phyloP scores from a whole-genome alignment of 805 yeast species.

The Saccharomycopsis sp. region DNA sequence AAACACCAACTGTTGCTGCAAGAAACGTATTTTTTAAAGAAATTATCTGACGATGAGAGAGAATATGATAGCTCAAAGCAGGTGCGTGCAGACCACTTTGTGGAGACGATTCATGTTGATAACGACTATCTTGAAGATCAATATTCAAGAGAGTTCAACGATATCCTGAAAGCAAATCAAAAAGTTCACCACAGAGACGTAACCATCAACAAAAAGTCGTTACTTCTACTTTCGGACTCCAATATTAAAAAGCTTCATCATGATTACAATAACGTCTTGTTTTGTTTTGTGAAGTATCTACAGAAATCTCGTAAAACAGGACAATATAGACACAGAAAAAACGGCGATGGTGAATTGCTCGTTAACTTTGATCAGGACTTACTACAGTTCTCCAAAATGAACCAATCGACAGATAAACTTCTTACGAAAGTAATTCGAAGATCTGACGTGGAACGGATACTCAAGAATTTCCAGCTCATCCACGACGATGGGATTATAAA shows the following conservation, averaged over 20 bases:
- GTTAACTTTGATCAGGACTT: constrained; percentile 12
- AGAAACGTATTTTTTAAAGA: too few relatives aligned
- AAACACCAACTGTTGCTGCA: background rate
- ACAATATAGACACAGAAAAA: background rate
- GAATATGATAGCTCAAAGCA: background rate
- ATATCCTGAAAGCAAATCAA: background rate
- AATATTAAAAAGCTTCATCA: constrained; percentile 10
- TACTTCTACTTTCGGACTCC: constrained; percentile 8
- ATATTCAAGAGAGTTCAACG: background rate
- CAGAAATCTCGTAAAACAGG: background rate
- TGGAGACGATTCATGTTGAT: background rate
- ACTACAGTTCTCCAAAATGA: constrained; percentile 7
- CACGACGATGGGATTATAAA: background rate
- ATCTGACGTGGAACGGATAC: constrained; percentile 11
- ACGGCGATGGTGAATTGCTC: background rate
- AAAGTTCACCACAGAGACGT: background rate
- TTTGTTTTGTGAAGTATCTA: constrained; percentile 15
- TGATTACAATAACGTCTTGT: constrained; percentile 16
- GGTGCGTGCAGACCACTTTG: background rate
- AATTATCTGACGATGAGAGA: background rate
- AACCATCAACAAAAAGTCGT: background rate
- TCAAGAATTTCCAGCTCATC: constrained; percentile 7
- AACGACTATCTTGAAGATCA: background rate
- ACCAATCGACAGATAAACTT: constrained; percentile 16
- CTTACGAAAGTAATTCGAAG: constrained; percentile 11